Evolutionary conservation across 1,139 yeast genomes (phyloP).

Genomic region (Blastobotrys illinoisensis): DNA sequence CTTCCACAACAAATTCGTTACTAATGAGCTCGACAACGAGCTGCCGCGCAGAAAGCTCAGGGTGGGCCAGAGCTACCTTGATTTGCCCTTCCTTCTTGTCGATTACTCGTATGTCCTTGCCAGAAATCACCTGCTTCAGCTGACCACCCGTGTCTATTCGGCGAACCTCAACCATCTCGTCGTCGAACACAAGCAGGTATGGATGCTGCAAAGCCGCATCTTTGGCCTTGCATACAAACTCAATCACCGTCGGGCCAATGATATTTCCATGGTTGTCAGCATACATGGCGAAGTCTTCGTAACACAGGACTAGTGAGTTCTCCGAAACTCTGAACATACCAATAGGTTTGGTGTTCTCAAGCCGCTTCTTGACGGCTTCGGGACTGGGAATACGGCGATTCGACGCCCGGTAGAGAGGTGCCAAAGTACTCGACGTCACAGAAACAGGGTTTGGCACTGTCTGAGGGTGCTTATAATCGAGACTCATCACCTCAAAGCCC

Average conservation of each 20-base stretch:
- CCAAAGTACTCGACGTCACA: conserved; percentile 14
- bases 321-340: conserved; percentile 58
- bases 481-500: conserved; percentile 63
- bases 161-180: conserved; percentile 66
- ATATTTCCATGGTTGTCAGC: conserved; percentile 63
- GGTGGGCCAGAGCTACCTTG: conserved; percentile 63
- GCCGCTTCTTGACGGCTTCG: conserved; percentile 22
- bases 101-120: conserved; percentile 52
- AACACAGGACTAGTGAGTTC: conserved; percentile 57
- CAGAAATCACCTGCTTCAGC: conserved; percentile 68
- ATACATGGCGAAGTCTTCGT: conserved; percentile 67
- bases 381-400: conserved; percentile 10
- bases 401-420: conserved; percentile 15
- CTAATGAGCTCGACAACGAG: conserved; percentile 37
- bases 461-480: conserved; percentile 53
- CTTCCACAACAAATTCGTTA: conserved; percentile 33
- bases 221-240: conserved; percentile 58
- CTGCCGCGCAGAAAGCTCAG: conserved; percentile 60
- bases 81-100: conserved; percentile 43
- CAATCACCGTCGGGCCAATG: conserved; percentile 50
- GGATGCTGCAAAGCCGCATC: conserved; percentile 53
- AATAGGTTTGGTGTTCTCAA: conserved; percentile 43
- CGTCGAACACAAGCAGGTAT: conserved; percentile 56
- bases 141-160: conserved; percentile 42
- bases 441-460: conserved; percentile 47